Evolutionary conservation across 345 rosid species (phyloP).

Genomic region (Pistacia atlantica): DNA sequence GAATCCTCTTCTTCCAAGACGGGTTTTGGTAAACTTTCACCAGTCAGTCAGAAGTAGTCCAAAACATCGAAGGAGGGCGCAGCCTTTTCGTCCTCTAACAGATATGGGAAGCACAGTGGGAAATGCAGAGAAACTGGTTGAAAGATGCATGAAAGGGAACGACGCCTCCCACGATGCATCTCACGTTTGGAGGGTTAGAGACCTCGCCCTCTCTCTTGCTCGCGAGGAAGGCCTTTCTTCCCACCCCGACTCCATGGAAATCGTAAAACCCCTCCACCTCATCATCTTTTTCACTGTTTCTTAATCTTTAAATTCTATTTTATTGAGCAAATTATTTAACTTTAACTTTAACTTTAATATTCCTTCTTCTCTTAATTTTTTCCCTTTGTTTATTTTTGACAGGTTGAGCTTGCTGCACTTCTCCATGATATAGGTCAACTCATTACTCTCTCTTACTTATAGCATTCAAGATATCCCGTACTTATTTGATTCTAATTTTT

Average conservation of each 20-base stretch:
- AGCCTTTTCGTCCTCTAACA: not conserved
- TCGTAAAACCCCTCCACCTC: conserved; percentile 36
- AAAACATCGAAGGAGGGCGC: not conserved
- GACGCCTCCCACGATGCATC: conserved; percentile 82
- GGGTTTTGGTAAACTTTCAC: no score
- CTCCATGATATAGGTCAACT: conserved; percentile 78
- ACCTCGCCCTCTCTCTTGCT: conserved; percentile 80
- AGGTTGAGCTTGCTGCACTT: conserved; percentile 91
- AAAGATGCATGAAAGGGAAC: conserved; percentile 65
- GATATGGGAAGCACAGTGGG: conserved; percentile 30
- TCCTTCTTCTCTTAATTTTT: not conserved
- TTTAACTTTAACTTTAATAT: no score
- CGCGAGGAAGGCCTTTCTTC: conserved; percentile 81
- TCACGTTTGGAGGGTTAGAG: conserved; percentile 84
- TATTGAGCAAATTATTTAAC: not conserved
- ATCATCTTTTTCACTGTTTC: not conserved
- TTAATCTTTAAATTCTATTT: not conserved
- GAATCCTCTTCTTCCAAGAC: no score
- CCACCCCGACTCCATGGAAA: conserved; percentile 70
- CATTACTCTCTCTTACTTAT: conserved; percentile 1
- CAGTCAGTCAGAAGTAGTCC: no score
- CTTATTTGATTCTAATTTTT: not conserved
- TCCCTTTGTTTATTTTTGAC: conserved; percentile 23
- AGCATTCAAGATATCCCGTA: no score
- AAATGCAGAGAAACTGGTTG: conserved; percentile 69